Percentiles rank a stretch among this genome's conserved stretches.
phyloP scores from a whole-genome alignment of 768 basidiomycete genomes.

The Cystobasidium ongulense region DNA sequence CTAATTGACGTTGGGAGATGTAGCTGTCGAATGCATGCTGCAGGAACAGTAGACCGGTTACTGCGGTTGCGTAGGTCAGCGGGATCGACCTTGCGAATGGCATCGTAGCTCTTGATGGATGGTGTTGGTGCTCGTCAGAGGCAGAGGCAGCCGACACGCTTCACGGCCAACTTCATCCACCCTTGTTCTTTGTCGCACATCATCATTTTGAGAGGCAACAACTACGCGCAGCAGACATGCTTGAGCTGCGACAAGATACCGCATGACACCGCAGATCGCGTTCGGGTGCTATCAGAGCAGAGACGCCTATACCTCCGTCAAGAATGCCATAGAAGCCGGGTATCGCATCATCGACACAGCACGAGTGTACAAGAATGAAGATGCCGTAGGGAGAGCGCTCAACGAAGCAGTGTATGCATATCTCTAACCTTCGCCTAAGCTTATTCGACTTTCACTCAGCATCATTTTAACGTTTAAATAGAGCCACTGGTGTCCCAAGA shows the following conservation, averaged over 20 bases:
- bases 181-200: neutral
- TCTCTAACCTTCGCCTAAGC: neutral
- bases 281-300: conserved; percentile 26
- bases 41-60: neutral
- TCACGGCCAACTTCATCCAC: neutral
- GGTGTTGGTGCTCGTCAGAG: neutral
- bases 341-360: conserved; percentile 12
- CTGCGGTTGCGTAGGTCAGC: conserved; percentile 2
- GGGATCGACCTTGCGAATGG: neutral
- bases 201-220: neutral
- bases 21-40: conserved; percentile 25
- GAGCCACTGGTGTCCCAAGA: neutral
- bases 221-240: neutral
- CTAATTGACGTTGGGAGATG: neutral
- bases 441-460: neutral
- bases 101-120: neutral
- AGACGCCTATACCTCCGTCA: neutral
- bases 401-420: neutral
- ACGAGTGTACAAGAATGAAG: conserved; percentile 22
- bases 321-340: neutral
- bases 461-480: neutral
- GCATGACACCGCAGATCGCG: neutral
- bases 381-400: conserved; percentile 10
- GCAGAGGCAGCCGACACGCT: neutral
- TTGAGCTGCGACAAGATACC: neutral